Evolutionary conservation across 768 basidiomycete genomes (phyloP), one percentile per base, ranked within the genome.

Genomic region (Pleurotus citrinopileatus): DNA sequence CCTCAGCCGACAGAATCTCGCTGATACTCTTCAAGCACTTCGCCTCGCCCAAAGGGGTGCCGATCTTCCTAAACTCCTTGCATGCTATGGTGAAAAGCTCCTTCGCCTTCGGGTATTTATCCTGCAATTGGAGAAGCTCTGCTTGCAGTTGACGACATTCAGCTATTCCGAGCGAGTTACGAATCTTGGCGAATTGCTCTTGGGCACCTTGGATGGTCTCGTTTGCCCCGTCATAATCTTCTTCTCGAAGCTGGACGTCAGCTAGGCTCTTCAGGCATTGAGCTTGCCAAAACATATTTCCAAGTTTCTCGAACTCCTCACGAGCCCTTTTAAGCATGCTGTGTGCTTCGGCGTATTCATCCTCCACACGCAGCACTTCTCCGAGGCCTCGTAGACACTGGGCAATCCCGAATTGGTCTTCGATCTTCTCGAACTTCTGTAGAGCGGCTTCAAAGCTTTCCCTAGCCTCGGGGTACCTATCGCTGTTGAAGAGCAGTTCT

Each of bases 251-350:
- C n/a, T 23, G 50, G 34, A 32, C 15, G 25, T 60, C 57, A 9
- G 28, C 59, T 10, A 58, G 48, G 3, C 27, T 34, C 37, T 58
- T 54, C 42, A 55, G 43, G 50, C 4, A 28, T 22, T 60, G 57
- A 9, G 44, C 59, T 36, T 55, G 59, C 48, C 48, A 51, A 23
- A 17, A 51, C 34, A 51, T 34, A 51, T 51, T 51, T n/a, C 48
- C 48, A 12, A 51, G 34, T 23, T 34, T 51, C 48, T 51, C 37
- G 48, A 51, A 51, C 8, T 51, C 48, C 2, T 12, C 19, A 8
- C 37, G 32, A 19, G 48, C 48, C 20, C 32, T 51, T 20, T 51
- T 34, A 19, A 51, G 34, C 34, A 17, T 36, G 19, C 37, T 34
- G 15, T 23, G 29, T 10, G 48, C 48, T 4, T 36, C 19, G 9